Percentiles rank a stretch among this genome's conserved stretches.
Evolutionary conservation across 768 basidiomycete species (phyloP).

Genomic region (Pilatotrama ljubarskyi): DNA sequence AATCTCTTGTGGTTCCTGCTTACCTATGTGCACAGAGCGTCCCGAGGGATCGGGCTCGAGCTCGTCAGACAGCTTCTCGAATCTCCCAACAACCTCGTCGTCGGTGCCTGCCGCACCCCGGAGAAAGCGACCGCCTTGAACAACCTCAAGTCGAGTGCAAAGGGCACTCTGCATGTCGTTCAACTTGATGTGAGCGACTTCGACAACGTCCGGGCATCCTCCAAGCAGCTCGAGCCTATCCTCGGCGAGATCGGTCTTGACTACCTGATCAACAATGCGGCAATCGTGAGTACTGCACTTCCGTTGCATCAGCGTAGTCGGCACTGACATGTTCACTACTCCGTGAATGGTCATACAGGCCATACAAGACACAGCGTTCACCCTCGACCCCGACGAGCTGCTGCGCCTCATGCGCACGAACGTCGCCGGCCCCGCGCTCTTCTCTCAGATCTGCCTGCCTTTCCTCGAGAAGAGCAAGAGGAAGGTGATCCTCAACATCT

Average conservation of each 20-base stretch:
- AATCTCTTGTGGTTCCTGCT: neutral
- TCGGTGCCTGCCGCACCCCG: conserved; percentile 32
- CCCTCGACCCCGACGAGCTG: conserved; percentile 28
- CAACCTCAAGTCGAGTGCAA: conserved; percentile 21
- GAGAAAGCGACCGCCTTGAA: conserved; percentile 23
- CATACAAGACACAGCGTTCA: conserved; percentile 31
- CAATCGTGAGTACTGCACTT: neutral
- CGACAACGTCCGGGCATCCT: conserved; percentile 29
- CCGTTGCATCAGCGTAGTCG: neutral
- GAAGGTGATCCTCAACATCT: conserved; percentile 38
- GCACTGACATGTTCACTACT: neutral
- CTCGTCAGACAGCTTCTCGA: conserved; percentile 24
- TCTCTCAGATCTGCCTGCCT: conserved; percentile 35
- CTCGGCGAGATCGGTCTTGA: conserved; percentile 35
- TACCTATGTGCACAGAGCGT: conserved; percentile 23
- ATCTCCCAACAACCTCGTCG: conserved; percentile 26
- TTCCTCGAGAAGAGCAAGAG: conserved; percentile 33
- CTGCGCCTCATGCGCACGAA: conserved; percentile 32
- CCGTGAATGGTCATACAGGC: neutral
- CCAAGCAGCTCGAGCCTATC: conserved; percentile 24
- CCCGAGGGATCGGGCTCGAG: conserved; percentile 32
- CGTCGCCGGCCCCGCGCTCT: conserved; percentile 37
- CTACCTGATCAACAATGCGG: conserved; percentile 41
- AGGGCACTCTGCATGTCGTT: conserved; percentile 35
- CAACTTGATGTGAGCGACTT: conserved; percentile 32